phyloP scores from a whole-genome alignment of 1,139 yeast species.

The Candida mesenterica region DNA sequence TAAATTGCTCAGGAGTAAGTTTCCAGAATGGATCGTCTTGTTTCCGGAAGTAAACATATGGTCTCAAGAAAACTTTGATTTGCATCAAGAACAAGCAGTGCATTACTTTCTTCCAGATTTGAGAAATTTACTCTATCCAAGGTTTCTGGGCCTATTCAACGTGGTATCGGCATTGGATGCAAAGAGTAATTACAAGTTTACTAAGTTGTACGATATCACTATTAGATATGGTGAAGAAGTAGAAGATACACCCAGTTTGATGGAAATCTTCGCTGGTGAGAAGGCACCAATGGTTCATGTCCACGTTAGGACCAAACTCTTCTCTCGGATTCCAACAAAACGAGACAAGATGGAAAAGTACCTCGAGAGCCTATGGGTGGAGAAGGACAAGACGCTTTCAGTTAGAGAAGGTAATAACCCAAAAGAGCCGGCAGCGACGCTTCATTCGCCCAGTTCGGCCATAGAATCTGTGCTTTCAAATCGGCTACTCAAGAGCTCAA shows the following conservation, averaged over 20 bases:
- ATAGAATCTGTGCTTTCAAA: not conserved
- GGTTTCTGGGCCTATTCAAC: slow-evolving; percentile 54
- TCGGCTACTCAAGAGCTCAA: not conserved
- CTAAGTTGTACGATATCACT: slow-evolving; percentile 53
- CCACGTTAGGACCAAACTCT: slow-evolving; percentile 45
- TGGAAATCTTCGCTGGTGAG: slow-evolving; percentile 51
- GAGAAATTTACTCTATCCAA: slow-evolving; percentile 60
- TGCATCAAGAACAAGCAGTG: slow-evolving; percentile 52
- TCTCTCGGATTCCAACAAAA: slow-evolving; percentile 52
- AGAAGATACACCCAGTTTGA: slow-evolving; percentile 45
- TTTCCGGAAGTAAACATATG: slow-evolving; percentile 77
- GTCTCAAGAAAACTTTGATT: slow-evolving; percentile 41
- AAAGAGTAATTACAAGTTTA: slow-evolving; percentile 29
- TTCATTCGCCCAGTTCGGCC: too few species aligned
- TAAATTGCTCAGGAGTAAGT: slow-evolving; percentile 24
- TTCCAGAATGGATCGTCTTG: slow-evolving; percentile 54
- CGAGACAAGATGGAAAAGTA: slow-evolving; percentile 61
- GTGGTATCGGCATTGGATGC: slow-evolving; percentile 46
- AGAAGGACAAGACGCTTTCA: slow-evolving; percentile 47
- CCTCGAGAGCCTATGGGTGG: slow-evolving; percentile 70
- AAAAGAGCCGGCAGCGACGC: too few species aligned
- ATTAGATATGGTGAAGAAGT: slow-evolving; percentile 37
- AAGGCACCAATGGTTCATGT: slow-evolving; percentile 45
- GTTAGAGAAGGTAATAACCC: too few species aligned
- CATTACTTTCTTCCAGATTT: slow-evolving; percentile 54